Evolutionary conservation across 495 filamentous ascomycete species (phyloP), one percentile per base, ranked within the genome.

Genomic region (Penicillium nucicola): DNA sequence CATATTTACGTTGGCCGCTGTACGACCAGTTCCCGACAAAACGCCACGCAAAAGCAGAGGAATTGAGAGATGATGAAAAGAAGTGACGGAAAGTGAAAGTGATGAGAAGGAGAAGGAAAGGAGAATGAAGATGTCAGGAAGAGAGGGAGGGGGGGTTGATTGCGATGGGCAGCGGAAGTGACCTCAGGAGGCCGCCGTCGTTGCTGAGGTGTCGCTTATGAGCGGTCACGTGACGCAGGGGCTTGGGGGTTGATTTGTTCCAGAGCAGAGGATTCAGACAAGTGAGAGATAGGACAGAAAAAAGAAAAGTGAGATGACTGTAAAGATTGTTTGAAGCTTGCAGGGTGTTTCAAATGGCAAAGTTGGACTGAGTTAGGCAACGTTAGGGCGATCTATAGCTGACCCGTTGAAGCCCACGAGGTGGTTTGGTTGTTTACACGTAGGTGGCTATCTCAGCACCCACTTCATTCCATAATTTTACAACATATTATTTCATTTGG

Each of bases 1-100:
- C 83, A 81, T 87, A 70, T 77, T 79, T 77, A 73, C 66, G 61
- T 64, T 65, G 74, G 69, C 67, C 68, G 72, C 60, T 65, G 58
- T 47, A 70, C 71, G 72, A 73, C 73, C 75, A 62, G 77, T 75
- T 66, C 75, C 70, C 70, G 52, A 68, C 68, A 52, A 48, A 74
- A 77, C 71, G 72, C 69, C 73, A 59, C 62, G 71, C 61, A 62
- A 72, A 62, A 66, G 56, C 47, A 50, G 55, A 64, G 55, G 52
- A 62, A 64, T 48, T 48, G 54, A 52, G 57, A 55, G 44, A 43
- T 30, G 55, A 53, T 50, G 56, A 39, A 42, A 56, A 42, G 25
- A 60, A 53, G 51, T 55, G 42, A 48, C 36, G 19, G 42, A 38
- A 47, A 48, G 54, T 61, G 33, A 57, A 43, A 19, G 43, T 59